Evolutionary conservation across 2,329 filamentous ascomycete genomes (phyloP), one percentile per base, ranked within the genome.

Genomic region (Botryotinia convoluta): DNA sequence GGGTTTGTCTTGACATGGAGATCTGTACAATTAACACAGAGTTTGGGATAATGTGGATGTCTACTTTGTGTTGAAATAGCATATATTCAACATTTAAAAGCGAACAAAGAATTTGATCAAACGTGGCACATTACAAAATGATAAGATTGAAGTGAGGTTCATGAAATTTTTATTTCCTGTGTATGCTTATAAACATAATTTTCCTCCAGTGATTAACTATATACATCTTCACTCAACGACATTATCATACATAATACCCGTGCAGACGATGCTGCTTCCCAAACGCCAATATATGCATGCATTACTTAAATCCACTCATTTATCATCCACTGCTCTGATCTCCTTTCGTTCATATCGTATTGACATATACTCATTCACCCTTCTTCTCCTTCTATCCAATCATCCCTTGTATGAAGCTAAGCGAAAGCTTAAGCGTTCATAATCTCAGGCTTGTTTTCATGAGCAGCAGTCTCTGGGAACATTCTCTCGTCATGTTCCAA

Each of bases 401-500:
- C 48, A 54, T 54, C 9, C 22, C 59, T 0, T 12, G 16, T 61
- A 37, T n/a, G 1, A 61, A 61, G 35, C 26, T 26, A 61, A 39
- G 59, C 6, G 22, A 61, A 61, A 37, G 29, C 16, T 35, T 35
- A 65, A 48, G 62, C 62, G 9, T 65, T 65, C 42, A 35, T 65
- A 26, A 65, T 35, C 62, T 65, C 62, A 35, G 62, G 22, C 18
- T 63, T 65, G 5, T 57, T 39, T 48, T 54, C 65, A 20, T 64
- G 62, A 37, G 44, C 44, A 37, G 59, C 42, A 14, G 61, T 76
- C 60, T 76, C 74, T 0, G 76, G 76, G 37, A 73, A 76, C 29
- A 26, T 72, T 8, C 54, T 63, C 75, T 77, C 77, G 54, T 78
- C 73, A 64, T 78, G 77, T 20, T 75, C 74, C 62, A 78, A 72